Conservation (phyloP, 305 asterid species). For the Fraxinus albicans region DNA sequence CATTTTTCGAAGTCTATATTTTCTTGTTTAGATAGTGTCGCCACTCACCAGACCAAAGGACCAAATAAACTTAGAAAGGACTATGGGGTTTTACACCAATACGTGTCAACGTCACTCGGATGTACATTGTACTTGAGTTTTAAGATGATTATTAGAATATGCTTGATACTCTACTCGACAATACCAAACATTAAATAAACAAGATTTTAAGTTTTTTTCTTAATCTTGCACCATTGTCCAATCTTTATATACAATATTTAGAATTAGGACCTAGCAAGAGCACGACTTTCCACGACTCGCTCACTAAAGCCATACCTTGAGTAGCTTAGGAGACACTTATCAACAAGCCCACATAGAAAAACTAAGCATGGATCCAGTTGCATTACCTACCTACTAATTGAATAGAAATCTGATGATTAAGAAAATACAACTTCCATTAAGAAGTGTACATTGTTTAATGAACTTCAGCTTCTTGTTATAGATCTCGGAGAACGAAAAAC, state of each 20-base stretch:
- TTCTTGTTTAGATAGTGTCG: neutral
- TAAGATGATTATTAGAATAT: constrained; percentile 32
- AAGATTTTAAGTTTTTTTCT: neutral
- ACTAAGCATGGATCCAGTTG: neutral
- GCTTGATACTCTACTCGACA: neutral
- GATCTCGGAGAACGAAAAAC: neutral
- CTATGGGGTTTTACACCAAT: constrained; percentile 19
- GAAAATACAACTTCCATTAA: neutral
- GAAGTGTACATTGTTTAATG: neutral
- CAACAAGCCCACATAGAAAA: neutral
- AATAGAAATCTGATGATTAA: too few relatives aligned
- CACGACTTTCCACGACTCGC: neutral
- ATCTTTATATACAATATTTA: neutral
- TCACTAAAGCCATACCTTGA: neutral
- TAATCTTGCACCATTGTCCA: neutral
- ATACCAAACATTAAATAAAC: neutral
- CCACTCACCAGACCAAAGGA: neutral
- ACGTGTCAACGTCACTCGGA: constrained; percentile 48
- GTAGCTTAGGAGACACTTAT: neutral
- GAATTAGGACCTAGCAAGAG: neutral
- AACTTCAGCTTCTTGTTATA: neutral
- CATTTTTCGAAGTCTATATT: neutral
- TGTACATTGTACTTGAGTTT: constrained; percentile 67
- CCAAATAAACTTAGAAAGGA: neutral
- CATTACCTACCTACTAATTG: neutral